These are phyloP conservation scores for Ormosia emarginata DNA, from an alignment of 306 rosid genomes.

Conservation along the genomic window DNA sequence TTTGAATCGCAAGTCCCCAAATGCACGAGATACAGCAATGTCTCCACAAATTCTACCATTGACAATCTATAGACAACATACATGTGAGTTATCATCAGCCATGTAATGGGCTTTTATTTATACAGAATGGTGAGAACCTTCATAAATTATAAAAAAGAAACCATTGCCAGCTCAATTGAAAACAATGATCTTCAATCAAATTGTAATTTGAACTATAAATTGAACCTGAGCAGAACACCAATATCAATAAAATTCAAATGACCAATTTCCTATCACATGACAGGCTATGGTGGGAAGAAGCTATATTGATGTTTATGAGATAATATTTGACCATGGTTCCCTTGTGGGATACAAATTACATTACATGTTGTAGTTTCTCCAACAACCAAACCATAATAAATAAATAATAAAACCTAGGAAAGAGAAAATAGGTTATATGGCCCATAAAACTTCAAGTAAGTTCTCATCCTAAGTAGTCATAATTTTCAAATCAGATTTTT, in stretches of 20 bases:
- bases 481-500: neutral
- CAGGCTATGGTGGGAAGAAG: neutral
- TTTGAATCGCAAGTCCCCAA: conserved; percentile 91
- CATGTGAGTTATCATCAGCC: conserved; percentile 22
- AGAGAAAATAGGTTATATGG: neutral
- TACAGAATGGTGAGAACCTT: neutral
- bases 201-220: neutral
- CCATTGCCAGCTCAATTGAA: neutral
- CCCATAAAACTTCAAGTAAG: neutral
- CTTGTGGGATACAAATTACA: neutral
- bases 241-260: neutral
- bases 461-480: conserved; percentile 10
- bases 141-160: neutral
- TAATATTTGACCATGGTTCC: neutral
- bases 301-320: neutral
- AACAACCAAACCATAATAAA: neutral
- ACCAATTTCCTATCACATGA: conserved; percentile 2
- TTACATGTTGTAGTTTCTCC: neutral
- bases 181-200: neutral
- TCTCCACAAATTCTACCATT: conserved; percentile 98
- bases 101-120: neutral
- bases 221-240: neutral
- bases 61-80: conserved; percentile 51
- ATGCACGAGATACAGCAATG: conserved; percentile 95
- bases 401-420: neutral